Evolutionary conservation across 805 yeast species (phyloP).

Genomic region (Kodamaea kaohsiungensis): DNA sequence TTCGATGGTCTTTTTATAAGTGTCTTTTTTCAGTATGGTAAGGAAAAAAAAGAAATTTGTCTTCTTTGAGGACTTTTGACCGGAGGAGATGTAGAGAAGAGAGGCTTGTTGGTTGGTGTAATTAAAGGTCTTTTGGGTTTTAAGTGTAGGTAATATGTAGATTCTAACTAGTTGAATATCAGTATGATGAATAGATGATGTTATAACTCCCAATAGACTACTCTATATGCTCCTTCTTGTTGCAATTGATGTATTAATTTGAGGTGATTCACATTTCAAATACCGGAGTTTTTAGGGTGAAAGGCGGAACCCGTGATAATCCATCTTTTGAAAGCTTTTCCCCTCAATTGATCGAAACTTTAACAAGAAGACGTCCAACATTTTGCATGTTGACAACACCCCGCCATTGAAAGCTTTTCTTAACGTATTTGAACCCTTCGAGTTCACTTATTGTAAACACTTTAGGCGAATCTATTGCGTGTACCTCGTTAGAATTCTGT

Average conservation of each 20-base stretch:
- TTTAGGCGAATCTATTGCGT: too few species aligned
- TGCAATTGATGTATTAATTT: too few species aligned
- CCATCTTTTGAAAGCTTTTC: neutral
- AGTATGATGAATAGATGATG: too few species aligned
- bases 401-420: neutral
- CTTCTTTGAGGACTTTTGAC: neutral
- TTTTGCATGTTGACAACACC: neutral
- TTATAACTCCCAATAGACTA: too few species aligned
- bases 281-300: neutral
- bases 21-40: neutral
- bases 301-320: neutral
- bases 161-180: too few species aligned
- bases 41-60: neutral
- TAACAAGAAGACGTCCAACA: neutral
- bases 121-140: neutral
- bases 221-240: too few species aligned
- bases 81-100: neutral
- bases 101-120: neutral
- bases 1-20: constrained; percentile 1
- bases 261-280: neutral
- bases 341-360: neutral
- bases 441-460: too few species aligned
- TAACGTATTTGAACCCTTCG: too few species aligned
- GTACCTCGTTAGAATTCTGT: too few species aligned
- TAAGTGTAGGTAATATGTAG: too few species aligned